Conservation (phyloP, 2,329 filamentous ascomycete genomes). For the Alternaria gansuensis region DNA sequence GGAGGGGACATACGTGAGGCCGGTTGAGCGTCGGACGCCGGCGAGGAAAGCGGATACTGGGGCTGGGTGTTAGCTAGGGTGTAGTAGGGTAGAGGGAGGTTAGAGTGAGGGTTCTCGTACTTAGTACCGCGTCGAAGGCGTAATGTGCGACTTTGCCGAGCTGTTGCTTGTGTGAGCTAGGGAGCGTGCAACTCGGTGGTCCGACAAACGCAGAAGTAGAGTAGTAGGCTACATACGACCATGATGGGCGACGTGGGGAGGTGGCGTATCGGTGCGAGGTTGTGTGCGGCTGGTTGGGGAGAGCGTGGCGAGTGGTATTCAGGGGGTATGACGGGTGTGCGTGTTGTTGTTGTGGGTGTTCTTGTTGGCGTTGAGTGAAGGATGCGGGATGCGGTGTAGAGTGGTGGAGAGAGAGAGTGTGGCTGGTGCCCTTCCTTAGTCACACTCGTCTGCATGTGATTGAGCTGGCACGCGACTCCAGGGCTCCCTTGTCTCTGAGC, state of each 20-base stretch:
- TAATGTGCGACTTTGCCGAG: constrained; percentile 93
- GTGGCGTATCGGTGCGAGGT: constrained; percentile 14
- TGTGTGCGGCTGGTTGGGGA: constrained; percentile 14
- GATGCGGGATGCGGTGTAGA: constrained; percentile 36
- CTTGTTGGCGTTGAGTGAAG: constrained; percentile 14
- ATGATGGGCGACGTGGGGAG: constrained; percentile 34
- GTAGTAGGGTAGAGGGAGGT: constrained; percentile 3
- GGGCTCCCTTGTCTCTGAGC: constrained; percentile 12
- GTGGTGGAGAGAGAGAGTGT: constrained; percentile 27
- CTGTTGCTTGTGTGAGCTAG: constrained; percentile 74
- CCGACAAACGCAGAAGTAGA: constrained; percentile 18
- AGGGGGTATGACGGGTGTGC: constrained; percentile 12
- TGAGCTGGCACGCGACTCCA: constrained; percentile 21
- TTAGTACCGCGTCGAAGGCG: constrained; percentile 92
- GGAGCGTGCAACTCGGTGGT: constrained; percentile 30
- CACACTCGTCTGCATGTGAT: constrained; percentile 35
- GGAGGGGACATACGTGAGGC: constrained; percentile 80
- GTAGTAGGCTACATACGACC: constrained; percentile 49
- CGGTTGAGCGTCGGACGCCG: constrained; percentile 96
- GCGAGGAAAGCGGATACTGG: constrained; percentile 94
- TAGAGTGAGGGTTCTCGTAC: constrained; percentile 61
- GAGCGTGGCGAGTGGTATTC: constrained; percentile 14
- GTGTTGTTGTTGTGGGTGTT: constrained; percentile 21
- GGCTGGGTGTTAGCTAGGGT: constrained; percentile 25
- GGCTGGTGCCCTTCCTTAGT: constrained; percentile 37